Evolutionary conservation across 208 protist genomes (phyloP), one percentile per base, ranked within the genome.

Genomic region (Leptomonas pyrrhocoris): DNA sequence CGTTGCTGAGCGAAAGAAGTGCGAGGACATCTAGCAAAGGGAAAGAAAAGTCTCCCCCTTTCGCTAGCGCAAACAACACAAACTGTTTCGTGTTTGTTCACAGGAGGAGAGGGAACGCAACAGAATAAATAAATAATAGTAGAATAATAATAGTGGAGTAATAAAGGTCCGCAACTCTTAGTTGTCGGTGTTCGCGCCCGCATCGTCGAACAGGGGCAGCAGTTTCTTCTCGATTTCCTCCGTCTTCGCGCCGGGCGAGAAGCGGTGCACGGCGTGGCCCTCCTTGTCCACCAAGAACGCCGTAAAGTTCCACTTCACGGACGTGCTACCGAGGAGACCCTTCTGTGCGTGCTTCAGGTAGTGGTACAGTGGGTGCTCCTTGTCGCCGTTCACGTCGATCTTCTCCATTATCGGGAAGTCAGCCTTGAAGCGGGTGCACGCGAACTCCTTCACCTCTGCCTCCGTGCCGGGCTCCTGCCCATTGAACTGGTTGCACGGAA

Each of bases 281-380:
- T 94, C 76, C 42, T 74, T 66, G 62, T 96, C 81, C 56, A 93
- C 79, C 38, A 98, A 73, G 65, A 98, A 98, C 28, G 91, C 96
- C 16, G 93, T 96, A 77, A 98, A 98, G 80, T 98, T 98, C 94
- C 96, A 97, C 80, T 95, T 97, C 49, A 98, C 85, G 1, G 81
- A 63, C 19, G 79, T 85, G 21, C 68, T 82, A n/a, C 86, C 86
- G 8, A 91, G 54, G 19, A 85, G 45, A 31, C 94, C 94, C 55
- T 76, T 74, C 46, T 78, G 54, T 19, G 75, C 48, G 30, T 83
- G 57, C 77, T 98, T 95, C 46, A 98, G 62, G 62, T 86, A 97
- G 25, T 81, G 64, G 70, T 84, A 98, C n/a, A 97, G 63, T n/a
- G 92, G 92, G 48, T 82, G 72, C 28, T 85, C 81, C 34, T 95